Evolutionary conservation across 1,284 basidiomycete genomes (phyloP), one percentile per base, ranked within the genome.

Genomic region (Microbotryum silenes-acaulis): DNA sequence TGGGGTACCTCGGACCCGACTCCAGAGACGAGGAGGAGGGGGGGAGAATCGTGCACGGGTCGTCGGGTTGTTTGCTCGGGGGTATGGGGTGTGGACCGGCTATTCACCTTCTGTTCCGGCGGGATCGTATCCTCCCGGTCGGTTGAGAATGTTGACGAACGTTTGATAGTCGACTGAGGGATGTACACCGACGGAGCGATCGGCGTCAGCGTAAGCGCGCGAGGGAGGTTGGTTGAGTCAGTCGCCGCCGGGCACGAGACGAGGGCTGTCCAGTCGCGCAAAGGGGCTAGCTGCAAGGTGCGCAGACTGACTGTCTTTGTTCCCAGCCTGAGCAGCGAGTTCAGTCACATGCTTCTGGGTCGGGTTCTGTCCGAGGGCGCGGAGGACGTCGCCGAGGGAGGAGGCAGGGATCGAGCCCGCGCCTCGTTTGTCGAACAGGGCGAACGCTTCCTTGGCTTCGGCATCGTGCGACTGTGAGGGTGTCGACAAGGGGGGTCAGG

Each of bases 301-400:
- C 29, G 20, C n/a, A 16, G 6, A 60, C 64, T 37, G 20, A 66
- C 64, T 63, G 27, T 66, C 61, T 20, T 47, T 58, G 3, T 56
- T 51, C 4, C 56, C 57, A 4, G 46, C 51, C 20, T 77, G 75
- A 20, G 80, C 78, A 51, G 89, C 83, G 65, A 97, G 85, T 37
- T 91, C 87, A 9, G 84, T 83, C 1, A 98, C 92, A 77, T 98
- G 92, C 29, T 90, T 88, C 77, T 98, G 94, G 0, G 96, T 98
- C 7, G 94, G 94, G 77, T 98, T 98, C 80, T 98, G 94, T 1
- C 96, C 96, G 1, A 98, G 79, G 0, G 92, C 91, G 55, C 96
- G 85, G 21, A 98, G 79, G 8, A 98, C 84, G 77, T 98, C 94
- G n/a, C 94, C 94, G 1, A 98, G 80, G 1, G 86, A 88, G 70